A percentile compares a stretch with the other conserved stretches of the same genome.
These are phyloP conservation scores for Lolium perenne DNA, from an alignment of 176 grass and related monocot genomes.

Conservation along the genomic window DNA sequence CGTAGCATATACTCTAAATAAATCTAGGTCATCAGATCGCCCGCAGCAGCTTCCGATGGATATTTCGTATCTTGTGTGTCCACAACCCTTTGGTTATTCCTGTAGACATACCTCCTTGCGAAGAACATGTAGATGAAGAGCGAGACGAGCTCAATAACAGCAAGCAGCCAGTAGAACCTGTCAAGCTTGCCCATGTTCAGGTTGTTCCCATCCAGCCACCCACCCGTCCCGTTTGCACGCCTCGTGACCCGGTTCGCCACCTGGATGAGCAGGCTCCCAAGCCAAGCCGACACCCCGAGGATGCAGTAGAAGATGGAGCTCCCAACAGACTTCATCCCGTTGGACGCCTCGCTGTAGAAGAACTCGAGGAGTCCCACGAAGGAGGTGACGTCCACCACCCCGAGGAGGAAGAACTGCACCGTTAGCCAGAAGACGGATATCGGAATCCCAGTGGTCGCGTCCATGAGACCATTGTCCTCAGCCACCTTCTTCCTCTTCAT, in stretches of 20 bases:
- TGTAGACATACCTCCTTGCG: constrained; percentile 64
- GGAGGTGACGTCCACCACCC: constrained; percentile 81
- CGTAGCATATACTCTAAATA: background rate
- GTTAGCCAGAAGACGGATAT: constrained; percentile 81
- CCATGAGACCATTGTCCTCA: constrained; percentile 33
- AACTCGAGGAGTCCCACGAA: constrained; percentile 90
- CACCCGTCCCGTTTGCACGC: constrained; percentile 19
- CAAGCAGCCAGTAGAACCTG: constrained; percentile 73
- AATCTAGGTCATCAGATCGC: background rate
- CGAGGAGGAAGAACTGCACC: constrained; percentile 79
- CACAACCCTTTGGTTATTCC: constrained; percentile 53
- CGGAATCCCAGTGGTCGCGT: constrained; percentile 43
- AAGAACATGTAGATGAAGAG: constrained; percentile 65
- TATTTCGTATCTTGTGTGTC: constrained; percentile 10
- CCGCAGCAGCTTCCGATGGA: background rate
- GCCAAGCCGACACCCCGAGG: constrained; percentile 61
- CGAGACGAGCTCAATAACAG: constrained; percentile 52
- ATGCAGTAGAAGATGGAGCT: constrained; percentile 87
- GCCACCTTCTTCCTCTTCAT: constrained; percentile 47
- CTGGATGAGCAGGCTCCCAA: constrained; percentile 70
- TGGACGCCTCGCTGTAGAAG: constrained; percentile 80
- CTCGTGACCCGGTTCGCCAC: constrained; percentile 64
- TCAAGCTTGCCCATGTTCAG: constrained; percentile 74
- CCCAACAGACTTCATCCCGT: constrained; percentile 84
- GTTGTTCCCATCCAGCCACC: constrained; percentile 78